Evolutionary conservation across 2,329 filamentous ascomycete genomes (phyloP), one percentile per base, ranked within the genome.

Genomic region (Trichoderma koningii): DNA sequence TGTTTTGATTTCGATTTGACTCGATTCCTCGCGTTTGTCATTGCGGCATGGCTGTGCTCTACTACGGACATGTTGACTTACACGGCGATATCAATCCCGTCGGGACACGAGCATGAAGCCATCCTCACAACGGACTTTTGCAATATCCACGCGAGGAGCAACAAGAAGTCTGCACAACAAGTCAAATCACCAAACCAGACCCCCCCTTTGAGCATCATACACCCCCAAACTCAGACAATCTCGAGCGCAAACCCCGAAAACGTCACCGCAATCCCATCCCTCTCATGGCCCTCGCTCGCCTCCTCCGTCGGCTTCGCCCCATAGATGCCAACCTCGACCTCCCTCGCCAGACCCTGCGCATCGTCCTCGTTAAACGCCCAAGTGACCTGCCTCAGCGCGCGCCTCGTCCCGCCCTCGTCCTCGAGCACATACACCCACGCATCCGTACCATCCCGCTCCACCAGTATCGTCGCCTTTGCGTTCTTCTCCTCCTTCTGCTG

Each of bases 301-400:
- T 68, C 67, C 51, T 66, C 62, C 63, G 67, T 68, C 62, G 67
- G 67, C 67, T 68, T 68, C 14, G 67, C 67, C n/a, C 67, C 67
- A 7, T 68, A 68, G 5, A 68, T 66, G 9, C 67, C 67, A 26
- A 68, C 66, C 23, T 55, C 42, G 38, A 68, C 50, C 45, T 63
- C 63, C 56, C 4, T 50, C 9, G 65, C 66, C 28, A 65, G 12
- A 5, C 65, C 66, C 65, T 68, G 65, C 3, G 1, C 45, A 12
- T 67, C 67, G n/a, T 64, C 63, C 15, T 66, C 47, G 45, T 67
- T 67, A 3, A 68, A 68, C 0, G 67, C 67, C 67, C 67, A 68
- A 21, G 66, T 68, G 23, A 68, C 63, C 45, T 68, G 67, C 23
- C 67, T 50, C 66, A 68, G 41, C 23, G 60, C 50, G 19, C 67